Evolutionary conservation across 352 stramenopile genomes (phyloP), one percentile per base, ranked within the genome.

Genomic region (Phytophthora megakarya): DNA sequence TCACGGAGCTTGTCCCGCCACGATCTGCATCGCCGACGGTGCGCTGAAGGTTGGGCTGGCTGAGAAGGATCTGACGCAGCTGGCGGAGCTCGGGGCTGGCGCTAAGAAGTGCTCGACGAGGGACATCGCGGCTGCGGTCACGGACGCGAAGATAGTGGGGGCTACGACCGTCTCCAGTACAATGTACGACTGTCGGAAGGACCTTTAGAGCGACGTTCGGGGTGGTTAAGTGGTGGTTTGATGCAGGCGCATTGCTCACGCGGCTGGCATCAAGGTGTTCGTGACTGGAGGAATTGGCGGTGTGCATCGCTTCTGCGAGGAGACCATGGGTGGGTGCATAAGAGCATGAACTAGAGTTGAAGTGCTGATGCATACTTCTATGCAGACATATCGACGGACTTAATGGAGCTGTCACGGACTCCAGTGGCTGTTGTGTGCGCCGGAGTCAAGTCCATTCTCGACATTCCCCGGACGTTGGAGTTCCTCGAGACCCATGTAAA

Each of bases 361-460:
- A 40, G 19, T 37, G 16, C 16, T 69, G 23, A 46, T 22, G 15
- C 26, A 32, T 9, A 32, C 21, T 63, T 49, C 40, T 47, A 13
- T 61, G 23, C 76, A 90, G 93, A 98, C 49, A 90, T 99, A 23
- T 98, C 93, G 32, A 97, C 97, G 12, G 98, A 99, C 80, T 81
- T 99, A 35, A 93, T 94, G 57, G 97, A 99, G 80, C 74, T 98
- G 19, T 92, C 88, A 30, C 89, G 91, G n/a, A 99, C 97, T 19
- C 96, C 95, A 0, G 85, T 99, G 15, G 82, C 97, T 9, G 98
- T 99, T 25, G 86, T 99, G 21, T 99, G 94, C 58, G 97, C 97
- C 12, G 98, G 98, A n/a, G 93, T 99, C 63, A 99, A 99, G 80
- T 98, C 88, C 22, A 99, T 99, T 67, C 75, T 99, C 18, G 98